Evolutionary conservation across 2,329 filamentous ascomycete species (phyloP).

Genomic region (Domatiomyces catenatus): DNA sequence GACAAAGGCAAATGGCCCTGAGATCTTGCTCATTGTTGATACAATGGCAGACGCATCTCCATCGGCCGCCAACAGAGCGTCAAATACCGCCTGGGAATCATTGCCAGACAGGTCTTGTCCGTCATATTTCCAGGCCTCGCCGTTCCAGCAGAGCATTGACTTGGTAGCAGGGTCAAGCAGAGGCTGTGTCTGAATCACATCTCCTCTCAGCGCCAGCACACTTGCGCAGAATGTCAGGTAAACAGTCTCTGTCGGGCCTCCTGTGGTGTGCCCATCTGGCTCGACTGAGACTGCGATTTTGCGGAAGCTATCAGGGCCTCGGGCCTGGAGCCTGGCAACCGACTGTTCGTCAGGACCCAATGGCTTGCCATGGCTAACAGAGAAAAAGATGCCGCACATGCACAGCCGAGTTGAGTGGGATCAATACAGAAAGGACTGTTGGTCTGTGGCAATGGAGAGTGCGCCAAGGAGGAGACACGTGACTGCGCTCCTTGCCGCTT

Average conservation of each 20-base stretch:
- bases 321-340: conserved; percentile 22
- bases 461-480: neutral
- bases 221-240: conserved; percentile 59
- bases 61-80: conserved; percentile 32
- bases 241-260: conserved; percentile 11
- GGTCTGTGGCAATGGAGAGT: neutral
- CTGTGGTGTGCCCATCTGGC: neutral
- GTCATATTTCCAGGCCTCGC: conserved; percentile 73
- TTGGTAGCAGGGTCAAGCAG: conserved; percentile 41
- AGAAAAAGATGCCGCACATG: conserved; percentile 45
- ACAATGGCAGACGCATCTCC: conserved; percentile 22
- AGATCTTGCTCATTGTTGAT: conserved; percentile 45
- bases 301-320: conserved; percentile 32
- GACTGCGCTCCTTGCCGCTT: neutral
- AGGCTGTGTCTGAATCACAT: conserved; percentile 56
- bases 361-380: conserved; percentile 33
- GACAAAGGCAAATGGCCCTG: conserved; percentile 80
- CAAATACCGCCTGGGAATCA: conserved; percentile 59
- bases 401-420: conserved; percentile 25
- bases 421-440: neutral
- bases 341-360: conserved; percentile 32
- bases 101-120: conserved; percentile 49
- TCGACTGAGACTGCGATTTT: conserved; percentile 15
- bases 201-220: conserved; percentile 77
- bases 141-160: conserved; percentile 86